Evolutionary conservation across 2,329 filamentous ascomycete species (phyloP), one percentile per base, ranked within the genome.

Genomic region (Fusarium mangiferae): DNA sequence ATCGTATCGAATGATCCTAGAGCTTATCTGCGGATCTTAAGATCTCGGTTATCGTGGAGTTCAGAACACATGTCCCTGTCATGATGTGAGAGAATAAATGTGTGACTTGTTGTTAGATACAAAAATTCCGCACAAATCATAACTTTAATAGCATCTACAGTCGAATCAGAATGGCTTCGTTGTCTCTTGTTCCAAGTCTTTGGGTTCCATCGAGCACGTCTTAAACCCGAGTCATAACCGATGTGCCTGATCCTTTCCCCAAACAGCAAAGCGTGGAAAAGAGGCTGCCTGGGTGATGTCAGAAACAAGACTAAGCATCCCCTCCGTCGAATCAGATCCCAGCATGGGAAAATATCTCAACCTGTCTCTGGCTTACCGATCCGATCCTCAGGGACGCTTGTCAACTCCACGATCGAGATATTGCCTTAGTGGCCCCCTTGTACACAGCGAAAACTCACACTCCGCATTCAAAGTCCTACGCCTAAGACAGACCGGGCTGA

Each of bases 351-450:
- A 70, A 62, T 56, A 55, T 66, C 59, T 41, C 66, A 59, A 60
- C 18, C 56, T 62, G 48, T 62, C 30, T 62, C 44, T 49, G 24
- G 33, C 65, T 22, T 22, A 51, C 28, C 20, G 45, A 56, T 46
- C 36, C 66, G 66, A 66, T 70, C 41, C 17, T 59, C 38, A 70
- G 59, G 46, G 52, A 49, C 38, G 59, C 59, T 60, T 66, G 66
- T 45, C 59, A 70, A 66, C 67, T 70, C 52, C 59, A 55, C 66
- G 67, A 70, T 70, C 67, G 66, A 54, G 52, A 26, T n/a, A 39
- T 35, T 36, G n/a, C 17, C 20, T 48, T 70, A 70, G 66, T 26
- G 67, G 66, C 60, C 45, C 35, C 22, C 35, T n/a, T 26, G 33
- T 49, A 22, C 30, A 20, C 57, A 35, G 24, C 33, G 1, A 26